These are phyloP conservation scores for Lactarius evosmus DNA, from an alignment of 768 basidiomycete species.

Conservation along the genomic window DNA sequence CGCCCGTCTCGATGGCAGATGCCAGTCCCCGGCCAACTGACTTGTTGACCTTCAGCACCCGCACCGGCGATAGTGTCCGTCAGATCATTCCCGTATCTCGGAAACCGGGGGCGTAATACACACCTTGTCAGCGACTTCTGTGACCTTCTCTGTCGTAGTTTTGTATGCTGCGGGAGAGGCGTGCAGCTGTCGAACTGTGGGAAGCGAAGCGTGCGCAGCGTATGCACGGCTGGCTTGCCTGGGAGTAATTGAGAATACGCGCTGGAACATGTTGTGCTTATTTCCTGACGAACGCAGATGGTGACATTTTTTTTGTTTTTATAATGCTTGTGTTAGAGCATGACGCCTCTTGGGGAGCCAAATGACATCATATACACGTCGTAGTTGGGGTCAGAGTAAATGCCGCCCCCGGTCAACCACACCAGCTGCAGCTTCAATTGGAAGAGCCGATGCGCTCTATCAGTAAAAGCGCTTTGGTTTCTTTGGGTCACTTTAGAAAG, in stretches of 20 bases:
- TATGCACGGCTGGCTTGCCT: slow-evolving; percentile 4
- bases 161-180: slow-evolving; percentile 13
- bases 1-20: slow-evolving; percentile 24
- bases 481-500: too few relatives aligned
- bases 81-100: too few relatives aligned
- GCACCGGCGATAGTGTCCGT: too few relatives aligned
- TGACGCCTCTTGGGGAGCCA: slow-evolving; percentile 2
- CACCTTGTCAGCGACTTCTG: slow-evolving; percentile 26
- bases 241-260: background rate
- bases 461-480: too few relatives aligned
- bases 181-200: slow-evolving; percentile 12
- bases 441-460: too few relatives aligned
- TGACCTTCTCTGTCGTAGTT: slow-evolving; percentile 19
- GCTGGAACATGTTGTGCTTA: slow-evolving; percentile 16
- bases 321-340: background rate
- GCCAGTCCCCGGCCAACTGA: slow-evolving; percentile 20
- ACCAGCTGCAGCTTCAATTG: too few relatives aligned
- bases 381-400: background rate
- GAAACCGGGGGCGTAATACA: background rate
- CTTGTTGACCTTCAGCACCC: slow-evolving; percentile 26
- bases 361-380: slow-evolving; percentile 14
- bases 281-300: background rate
- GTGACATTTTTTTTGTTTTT: background rate
- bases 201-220: background rate
- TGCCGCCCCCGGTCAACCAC: too few relatives aligned